A percentile compares a stretch with the other conserved stretches of the same genome.
Conservation (phyloP, 257 asterid genomes). For the Eucommia ulmoides region DNA sequence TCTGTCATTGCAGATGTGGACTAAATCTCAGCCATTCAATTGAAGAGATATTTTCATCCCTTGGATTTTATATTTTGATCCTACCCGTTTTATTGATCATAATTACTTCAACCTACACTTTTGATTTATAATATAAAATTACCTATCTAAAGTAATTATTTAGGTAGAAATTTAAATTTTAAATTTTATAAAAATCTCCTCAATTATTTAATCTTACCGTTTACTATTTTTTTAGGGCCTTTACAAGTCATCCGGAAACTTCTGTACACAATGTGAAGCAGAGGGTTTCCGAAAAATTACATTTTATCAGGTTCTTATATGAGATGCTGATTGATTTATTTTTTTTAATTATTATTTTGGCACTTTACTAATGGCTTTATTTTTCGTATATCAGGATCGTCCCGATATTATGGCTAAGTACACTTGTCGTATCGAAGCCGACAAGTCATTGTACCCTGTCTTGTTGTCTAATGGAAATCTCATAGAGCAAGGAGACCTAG, state of each 20-base stretch:
- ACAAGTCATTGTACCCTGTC: conserved; percentile 84
- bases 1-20: too few relatives aligned
- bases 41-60: too few relatives aligned
- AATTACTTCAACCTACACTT: too few relatives aligned
- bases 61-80: not conserved
- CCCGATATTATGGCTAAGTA: conserved; percentile 95
- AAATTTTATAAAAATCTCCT: too few relatives aligned
- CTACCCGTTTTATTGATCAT: not conserved
- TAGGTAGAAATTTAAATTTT: too few relatives aligned
- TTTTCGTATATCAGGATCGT: conserved; percentile 54
- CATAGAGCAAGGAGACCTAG: conserved; percentile 71
- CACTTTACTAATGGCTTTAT: conserved; percentile 14
- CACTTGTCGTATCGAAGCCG: conserved; percentile 87
- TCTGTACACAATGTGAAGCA: conserved; percentile 98
- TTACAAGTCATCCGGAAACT: conserved; percentile 82
- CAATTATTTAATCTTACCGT: too few relatives aligned
- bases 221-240: conserved; percentile 75
- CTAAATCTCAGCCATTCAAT: too few relatives aligned
- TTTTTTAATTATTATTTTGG: conserved; percentile 1
- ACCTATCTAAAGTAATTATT: too few relatives aligned
- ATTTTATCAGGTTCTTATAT: conserved; percentile 58
- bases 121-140: too few relatives aligned
- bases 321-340: not conserved
- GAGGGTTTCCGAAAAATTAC: conserved; percentile 95
- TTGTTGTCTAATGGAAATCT: conserved; percentile 84